Conservation (phyloP, 179 eudicot genomes). For the Vitellaria paradoxa region DNA sequence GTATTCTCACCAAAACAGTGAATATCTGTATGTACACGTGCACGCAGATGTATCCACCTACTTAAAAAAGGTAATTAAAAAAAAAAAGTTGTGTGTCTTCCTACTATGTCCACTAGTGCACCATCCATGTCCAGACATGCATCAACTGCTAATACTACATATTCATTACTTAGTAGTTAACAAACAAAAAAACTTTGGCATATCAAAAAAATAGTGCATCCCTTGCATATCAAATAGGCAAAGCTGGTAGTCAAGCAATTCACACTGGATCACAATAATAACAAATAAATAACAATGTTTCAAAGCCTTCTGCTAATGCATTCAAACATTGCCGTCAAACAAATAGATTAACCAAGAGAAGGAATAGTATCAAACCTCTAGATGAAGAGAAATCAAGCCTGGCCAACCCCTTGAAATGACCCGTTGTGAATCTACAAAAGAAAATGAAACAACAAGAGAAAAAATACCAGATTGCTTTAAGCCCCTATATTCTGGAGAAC, state of each 20-base stretch:
- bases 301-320: background rate
- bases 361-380: constrained; percentile 56
- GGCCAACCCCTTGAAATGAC: constrained; percentile 91
- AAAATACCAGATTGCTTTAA: constrained; percentile 3
- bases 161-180: background rate
- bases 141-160: background rate
- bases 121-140: background rate
- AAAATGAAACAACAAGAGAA: background rate
- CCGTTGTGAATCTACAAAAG: constrained; percentile 59
- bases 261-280: background rate
- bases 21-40: background rate
- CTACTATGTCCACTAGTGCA: background rate
- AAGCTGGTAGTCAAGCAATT: background rate
- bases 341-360: constrained; percentile 1
- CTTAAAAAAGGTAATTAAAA: background rate
- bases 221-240: background rate
- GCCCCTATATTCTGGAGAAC: background rate
- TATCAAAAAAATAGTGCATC: background rate
- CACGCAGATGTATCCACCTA: background rate
- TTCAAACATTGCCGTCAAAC: background rate
- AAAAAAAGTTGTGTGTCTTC: background rate
- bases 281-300: background rate
- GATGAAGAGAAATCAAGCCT: constrained; percentile 63
- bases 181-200: background rate
- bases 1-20: background rate